These are phyloP conservation scores for Alternaria gaisen DNA, from an alignment of 2,329 filamentous ascomycete genomes.

Conservation along the genomic window DNA sequence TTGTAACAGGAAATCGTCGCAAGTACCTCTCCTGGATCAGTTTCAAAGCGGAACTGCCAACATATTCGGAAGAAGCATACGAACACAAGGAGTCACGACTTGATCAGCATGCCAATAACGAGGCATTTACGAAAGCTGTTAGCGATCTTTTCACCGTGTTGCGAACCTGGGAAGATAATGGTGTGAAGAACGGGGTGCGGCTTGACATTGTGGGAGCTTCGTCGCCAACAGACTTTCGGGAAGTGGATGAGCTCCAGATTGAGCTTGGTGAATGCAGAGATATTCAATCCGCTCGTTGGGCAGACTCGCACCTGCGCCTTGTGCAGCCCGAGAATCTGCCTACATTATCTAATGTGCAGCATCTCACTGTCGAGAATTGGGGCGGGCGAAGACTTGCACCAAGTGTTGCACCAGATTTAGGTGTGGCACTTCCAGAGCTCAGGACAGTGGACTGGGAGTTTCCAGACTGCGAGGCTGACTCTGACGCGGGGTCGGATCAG, in stretches of 20 bases:
- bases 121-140: constrained; percentile 10
- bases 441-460: constrained; percentile 11
- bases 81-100: constrained; percentile 5
- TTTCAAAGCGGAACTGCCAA: constrained; percentile 7
- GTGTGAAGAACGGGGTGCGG: constrained; percentile 8
- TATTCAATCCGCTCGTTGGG: constrained; percentile 7
- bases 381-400: constrained; percentile 10
- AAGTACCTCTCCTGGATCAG: constrained; percentile 7
- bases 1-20: constrained; percentile 14
- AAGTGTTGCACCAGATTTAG: constrained; percentile 11
- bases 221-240: constrained; percentile 8
- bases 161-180: constrained; percentile 14
- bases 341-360: constrained; percentile 13
- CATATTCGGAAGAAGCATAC: constrained; percentile 15
- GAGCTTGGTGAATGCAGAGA: constrained; percentile 5
- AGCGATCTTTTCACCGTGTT: constrained; percentile 7
- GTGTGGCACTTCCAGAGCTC: constrained; percentile 4
- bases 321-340: constrained; percentile 1
- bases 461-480: constrained; percentile 6
- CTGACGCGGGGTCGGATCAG: constrained; percentile 7
- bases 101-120: constrained; percentile 7
- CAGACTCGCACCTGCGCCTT: constrained; percentile 7
- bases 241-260: constrained; percentile 10
- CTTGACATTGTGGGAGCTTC: background rate
- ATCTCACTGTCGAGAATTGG: background rate